These are phyloP conservation scores for Calonectria pseudoreteaudii DNA, from an alignment of 2,329 filamentous ascomycete species.

Conservation along the genomic window DNA sequence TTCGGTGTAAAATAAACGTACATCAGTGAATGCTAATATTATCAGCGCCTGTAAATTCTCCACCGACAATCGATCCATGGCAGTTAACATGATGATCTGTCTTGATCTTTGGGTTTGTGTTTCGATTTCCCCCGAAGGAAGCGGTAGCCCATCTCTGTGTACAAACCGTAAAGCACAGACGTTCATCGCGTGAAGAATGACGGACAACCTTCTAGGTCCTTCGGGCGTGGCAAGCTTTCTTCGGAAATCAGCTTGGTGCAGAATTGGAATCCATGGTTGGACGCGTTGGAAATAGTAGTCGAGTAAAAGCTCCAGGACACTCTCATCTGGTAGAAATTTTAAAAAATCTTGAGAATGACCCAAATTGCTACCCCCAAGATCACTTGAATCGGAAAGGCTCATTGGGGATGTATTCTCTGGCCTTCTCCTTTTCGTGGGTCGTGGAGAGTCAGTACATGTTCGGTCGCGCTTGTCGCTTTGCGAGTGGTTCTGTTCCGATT, in stretches of 20 bases:
- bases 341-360: background rate
- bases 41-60: slow-evolving; percentile 52
- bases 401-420: background rate
- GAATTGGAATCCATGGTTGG: slow-evolving; percentile 55
- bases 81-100: slow-evolving; percentile 43
- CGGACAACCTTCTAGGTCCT: background rate
- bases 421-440: background rate
- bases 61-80: slow-evolving; percentile 49
- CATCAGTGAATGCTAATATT: slow-evolving; percentile 53
- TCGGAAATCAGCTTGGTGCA: slow-evolving; percentile 48
- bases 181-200: slow-evolving; percentile 16
- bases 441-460: background rate
- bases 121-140: background rate
- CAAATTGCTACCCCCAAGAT: background rate
- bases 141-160: background rate
- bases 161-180: slow-evolving; percentile 1
- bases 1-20: slow-evolving; percentile 25
- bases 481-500: background rate
- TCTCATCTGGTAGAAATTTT: slow-evolving; percentile 2
- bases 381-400: background rate
- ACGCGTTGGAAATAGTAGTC: slow-evolving; percentile 50
- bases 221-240: slow-evolving; percentile 37
- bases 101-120: slow-evolving; percentile 21
- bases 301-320: slow-evolving; percentile 16
- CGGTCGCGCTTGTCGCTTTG: background rate